These are phyloP conservation scores for Leptomonas pyrrhocoris DNA, from an alignment of 208 protist species.

Conservation along the genomic window DNA sequence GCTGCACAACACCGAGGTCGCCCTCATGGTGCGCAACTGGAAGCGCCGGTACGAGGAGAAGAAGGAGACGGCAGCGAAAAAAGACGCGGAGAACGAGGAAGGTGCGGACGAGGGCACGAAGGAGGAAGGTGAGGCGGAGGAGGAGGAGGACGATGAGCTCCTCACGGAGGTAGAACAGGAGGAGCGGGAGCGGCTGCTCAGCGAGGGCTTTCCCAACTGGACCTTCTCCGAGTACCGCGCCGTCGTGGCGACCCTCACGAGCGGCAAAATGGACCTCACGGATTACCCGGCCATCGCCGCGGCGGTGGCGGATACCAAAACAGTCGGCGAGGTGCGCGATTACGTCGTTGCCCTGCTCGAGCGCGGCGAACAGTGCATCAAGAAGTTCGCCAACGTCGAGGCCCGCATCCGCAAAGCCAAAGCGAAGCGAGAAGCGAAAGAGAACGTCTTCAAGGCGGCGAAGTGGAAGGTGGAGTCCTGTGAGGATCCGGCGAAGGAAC, in stretches of 20 bases:
- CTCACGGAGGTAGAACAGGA: conserved; percentile 77
- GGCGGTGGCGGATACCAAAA: conserved; percentile 47
- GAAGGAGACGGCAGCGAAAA: conserved; percentile 4
- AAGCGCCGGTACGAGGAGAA: conserved; percentile 63
- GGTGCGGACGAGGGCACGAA: conserved; percentile 10
- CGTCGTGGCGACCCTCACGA: conserved; percentile 51
- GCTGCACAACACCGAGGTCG: conserved; percentile 82
- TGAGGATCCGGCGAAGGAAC: conserved; percentile 65
- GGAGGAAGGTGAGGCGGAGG: conserved; percentile 24
- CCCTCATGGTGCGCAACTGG: conserved; percentile 81
- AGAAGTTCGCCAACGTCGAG: conserved; percentile 65
- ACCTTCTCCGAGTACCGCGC: conserved; percentile 65
- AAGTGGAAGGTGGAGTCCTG: conserved; percentile 87
- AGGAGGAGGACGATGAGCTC: conserved; percentile 49
- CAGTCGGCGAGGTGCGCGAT: conserved; percentile 76
- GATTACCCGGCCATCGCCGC: conserved; percentile 70
- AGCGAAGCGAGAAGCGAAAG: conserved; percentile 37
- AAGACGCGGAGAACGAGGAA: conserved; percentile 19
- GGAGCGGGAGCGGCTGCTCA: conserved; percentile 77
- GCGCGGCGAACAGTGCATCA: conserved; percentile 77
- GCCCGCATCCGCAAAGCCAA: conserved; percentile 55
- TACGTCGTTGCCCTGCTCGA: conserved; percentile 82
- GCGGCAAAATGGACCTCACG: conserved; percentile 52
- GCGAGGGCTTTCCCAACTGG: conserved; percentile 82
- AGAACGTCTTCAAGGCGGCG: conserved; percentile 65